phyloP scores from a whole-genome alignment of 768 basidiomycete genomes.

The Boletus subparvulus region DNA sequence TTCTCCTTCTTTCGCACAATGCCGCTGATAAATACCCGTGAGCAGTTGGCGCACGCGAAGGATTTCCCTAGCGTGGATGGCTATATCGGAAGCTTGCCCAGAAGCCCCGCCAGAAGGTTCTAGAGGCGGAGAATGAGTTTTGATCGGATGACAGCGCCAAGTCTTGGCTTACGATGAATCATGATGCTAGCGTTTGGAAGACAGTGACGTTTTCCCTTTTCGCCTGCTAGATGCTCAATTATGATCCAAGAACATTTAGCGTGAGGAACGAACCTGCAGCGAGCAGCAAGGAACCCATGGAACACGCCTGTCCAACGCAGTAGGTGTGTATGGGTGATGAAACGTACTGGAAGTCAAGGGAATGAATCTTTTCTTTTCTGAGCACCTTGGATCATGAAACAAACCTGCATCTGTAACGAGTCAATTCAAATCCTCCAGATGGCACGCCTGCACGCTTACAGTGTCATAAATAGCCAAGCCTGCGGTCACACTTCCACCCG shows the following conservation, averaged over 20 bases:
- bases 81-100: slow-evolving; percentile 94
- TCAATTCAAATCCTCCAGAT: slow-evolving; percentile 14
- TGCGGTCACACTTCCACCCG: slow-evolving; percentile 93
- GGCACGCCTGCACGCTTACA: slow-evolving; percentile 46
- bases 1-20: slow-evolving; percentile 74
- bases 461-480: slow-evolving; percentile 98
- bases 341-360: slow-evolving; percentile 62
- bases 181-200: slow-evolving; percentile 95
- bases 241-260: slow-evolving; percentile 7
- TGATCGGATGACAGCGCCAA: neutral
- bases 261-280: slow-evolving; percentile 60
- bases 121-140: slow-evolving; percentile 34
- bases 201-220: slow-evolving; percentile 87
- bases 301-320: slow-evolving; percentile 92
- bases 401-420: slow-evolving; percentile 66
- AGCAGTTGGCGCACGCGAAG: slow-evolving; percentile 80
- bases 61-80: slow-evolving; percentile 97
- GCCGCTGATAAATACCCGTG: slow-evolving; percentile 86
- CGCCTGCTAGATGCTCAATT: slow-evolving; percentile 44
- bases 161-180: slow-evolving; percentile 81
- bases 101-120: slow-evolving; percentile 96
- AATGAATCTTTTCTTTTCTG: slow-evolving; percentile 26
- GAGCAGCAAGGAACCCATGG: slow-evolving; percentile 92
- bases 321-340: slow-evolving; percentile 95
- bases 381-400: slow-evolving; percentile 11